Evolutionary conservation across 2,329 filamentous ascomycete genomes (phyloP).

Genomic region (Torrubiella hemipterigena): DNA sequence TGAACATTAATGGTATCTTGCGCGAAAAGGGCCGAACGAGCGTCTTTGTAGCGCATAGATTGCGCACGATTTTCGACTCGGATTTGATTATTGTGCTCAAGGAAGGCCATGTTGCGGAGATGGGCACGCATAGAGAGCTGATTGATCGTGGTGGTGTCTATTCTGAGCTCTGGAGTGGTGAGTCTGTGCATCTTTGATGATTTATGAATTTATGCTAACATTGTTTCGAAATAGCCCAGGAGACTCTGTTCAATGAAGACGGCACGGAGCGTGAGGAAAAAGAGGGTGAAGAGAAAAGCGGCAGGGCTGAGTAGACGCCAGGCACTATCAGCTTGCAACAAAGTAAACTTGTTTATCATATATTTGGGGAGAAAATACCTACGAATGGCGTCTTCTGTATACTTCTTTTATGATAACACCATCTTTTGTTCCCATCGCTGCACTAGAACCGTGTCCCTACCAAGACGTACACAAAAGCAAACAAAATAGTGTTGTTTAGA

Average conservation of each 20-base stretch:
- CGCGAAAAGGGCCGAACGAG: constrained; percentile 82
- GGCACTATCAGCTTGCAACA: too few species aligned
- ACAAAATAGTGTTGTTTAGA: too few species aligned
- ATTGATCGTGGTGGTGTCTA: constrained; percentile 73
- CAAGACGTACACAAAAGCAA: too few species aligned
- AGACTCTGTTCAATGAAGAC: constrained; percentile 42
- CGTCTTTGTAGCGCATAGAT: constrained; percentile 85
- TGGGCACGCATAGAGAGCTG: constrained; percentile 75
- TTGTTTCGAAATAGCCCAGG: constrained; percentile 37
- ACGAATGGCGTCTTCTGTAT: too few species aligned
- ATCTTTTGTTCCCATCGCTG: too few species aligned
- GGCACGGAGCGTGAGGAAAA: constrained; percentile 27
- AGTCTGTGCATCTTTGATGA: constrained; percentile 21
- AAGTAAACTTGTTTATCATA: constrained; percentile 1
- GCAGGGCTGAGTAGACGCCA: too few species aligned
- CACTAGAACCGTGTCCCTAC: too few species aligned
- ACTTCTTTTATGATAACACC: too few species aligned
- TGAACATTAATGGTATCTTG: constrained; percentile 86
- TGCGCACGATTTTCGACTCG: constrained; percentile 88
- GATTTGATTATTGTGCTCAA: constrained; percentile 87
- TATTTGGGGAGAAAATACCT: too few species aligned
- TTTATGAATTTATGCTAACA: constrained; percentile 8
- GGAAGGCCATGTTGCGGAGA: constrained; percentile 75
- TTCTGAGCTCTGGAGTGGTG: constrained; percentile 80
- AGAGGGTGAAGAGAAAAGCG: constrained; percentile 12